These are phyloP conservation scores for Panellus pusillus DNA, from an alignment of 768 basidiomycete genomes.

Conservation along the genomic window DNA sequence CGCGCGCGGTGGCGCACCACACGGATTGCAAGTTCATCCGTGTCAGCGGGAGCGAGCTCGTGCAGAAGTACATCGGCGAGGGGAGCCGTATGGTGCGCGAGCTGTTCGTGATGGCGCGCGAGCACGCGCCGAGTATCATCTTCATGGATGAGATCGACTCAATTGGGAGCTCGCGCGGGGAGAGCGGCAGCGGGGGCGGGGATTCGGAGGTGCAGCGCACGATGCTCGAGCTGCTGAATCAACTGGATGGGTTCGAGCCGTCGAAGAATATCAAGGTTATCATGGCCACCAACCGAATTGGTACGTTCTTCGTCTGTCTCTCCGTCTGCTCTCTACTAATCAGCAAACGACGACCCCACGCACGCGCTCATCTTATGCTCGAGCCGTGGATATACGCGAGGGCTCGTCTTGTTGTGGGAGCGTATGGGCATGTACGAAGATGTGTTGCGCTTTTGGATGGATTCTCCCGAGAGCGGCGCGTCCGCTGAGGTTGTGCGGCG, in stretches of 20 bases:
- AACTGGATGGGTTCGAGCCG: no score
- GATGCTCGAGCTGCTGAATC: no score
- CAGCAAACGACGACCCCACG: conserved; percentile 61
- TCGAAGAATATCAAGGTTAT: no score
- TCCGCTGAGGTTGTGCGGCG: conserved; percentile 67
- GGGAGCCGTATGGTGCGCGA: no score
- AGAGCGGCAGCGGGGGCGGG: conserved; percentile 86
- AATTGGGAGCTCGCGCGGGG: conserved; percentile 90
- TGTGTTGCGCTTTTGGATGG: conserved; percentile 91
- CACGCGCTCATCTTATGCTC: conserved; percentile 97
- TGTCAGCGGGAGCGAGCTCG: no score
- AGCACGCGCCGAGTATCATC: conserved; percentile 97
- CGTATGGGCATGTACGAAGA: conserved; percentile 95
- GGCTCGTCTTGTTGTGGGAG: conserved; percentile 91
- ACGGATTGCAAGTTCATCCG: no score
- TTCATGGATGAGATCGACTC: conserved; percentile 99
- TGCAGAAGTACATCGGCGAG: no score
- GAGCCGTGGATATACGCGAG: conserved; percentile 74
- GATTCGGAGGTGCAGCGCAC: conserved; percentile 88
- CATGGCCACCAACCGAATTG: conserved; percentile 99
- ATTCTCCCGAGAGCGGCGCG: conserved; percentile 41
- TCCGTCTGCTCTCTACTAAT: not conserved
- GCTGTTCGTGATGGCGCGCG: no score
- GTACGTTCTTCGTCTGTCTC: conserved; percentile 35
- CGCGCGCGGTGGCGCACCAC: no score